phyloP scores from a whole-genome alignment of 371 early-diverging fungal species.

The Lichtheimia ramosa region DNA sequence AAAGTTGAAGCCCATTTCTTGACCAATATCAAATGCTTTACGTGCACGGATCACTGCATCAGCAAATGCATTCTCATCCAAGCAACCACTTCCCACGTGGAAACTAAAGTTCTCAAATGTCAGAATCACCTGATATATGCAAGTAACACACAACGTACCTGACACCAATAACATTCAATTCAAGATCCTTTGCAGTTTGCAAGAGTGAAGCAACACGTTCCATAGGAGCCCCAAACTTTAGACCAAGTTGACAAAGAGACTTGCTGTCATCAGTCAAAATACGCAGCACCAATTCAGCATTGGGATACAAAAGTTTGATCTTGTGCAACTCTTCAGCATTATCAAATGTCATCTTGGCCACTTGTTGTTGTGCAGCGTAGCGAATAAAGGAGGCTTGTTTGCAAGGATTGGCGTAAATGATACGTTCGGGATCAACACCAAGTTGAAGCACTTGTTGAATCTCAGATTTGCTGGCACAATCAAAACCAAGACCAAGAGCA shows the following conservation, averaged over 20 bases:
- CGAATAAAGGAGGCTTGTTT: conserved; percentile 94
- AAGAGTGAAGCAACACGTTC: conserved; percentile 70
- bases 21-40: conserved; percentile 84
- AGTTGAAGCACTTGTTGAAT: conserved; percentile 79
- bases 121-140: neutral
- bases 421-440: conserved; percentile 77
- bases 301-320: conserved; percentile 79
- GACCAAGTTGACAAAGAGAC: conserved; percentile 89
- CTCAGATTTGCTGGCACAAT: conserved; percentile 90
- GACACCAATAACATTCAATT: conserved; percentile 87
- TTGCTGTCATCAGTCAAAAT: conserved; percentile 94
- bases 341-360: conserved; percentile 96
- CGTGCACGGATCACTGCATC: conserved; percentile 90
- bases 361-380: conserved; percentile 75
- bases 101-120: conserved; percentile 46
- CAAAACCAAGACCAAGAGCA: conserved; percentile 87
- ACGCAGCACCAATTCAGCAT: conserved; percentile 88
- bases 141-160: conserved; percentile 24
- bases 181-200: conserved; percentile 76
- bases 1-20: conserved; percentile 74
- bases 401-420: conserved; percentile 98
- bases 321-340: conserved; percentile 96
- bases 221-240: conserved; percentile 95
- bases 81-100: conserved; percentile 96
- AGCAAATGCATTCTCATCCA: conserved; percentile 85